A percentile compares a stretch with the other conserved stretches of the same genome.
These are phyloP conservation scores for Mucor ambiguus DNA, from an alignment of 371 early-diverging fungal genomes.

Conservation along the genomic window DNA sequence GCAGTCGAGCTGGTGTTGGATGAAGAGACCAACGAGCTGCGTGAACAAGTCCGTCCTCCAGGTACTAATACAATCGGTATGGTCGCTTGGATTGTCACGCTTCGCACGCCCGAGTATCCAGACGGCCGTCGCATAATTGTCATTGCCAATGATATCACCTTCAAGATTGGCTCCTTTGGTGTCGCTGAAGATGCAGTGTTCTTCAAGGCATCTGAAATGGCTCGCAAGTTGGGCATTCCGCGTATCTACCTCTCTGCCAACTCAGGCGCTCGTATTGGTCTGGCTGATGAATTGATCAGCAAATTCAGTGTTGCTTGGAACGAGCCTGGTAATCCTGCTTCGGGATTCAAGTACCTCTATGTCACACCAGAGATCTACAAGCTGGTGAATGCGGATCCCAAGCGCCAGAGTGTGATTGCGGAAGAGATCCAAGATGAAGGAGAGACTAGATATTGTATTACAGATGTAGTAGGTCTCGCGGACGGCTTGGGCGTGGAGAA, in stretches of 20 bases:
- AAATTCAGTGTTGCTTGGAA: constrained; percentile 90
- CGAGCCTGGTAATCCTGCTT: constrained; percentile 74
- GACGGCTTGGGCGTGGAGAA: constrained; percentile 99
- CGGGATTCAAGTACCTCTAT: constrained; percentile 95
- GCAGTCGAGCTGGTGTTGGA: constrained; percentile 89
- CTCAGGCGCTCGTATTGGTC: constrained; percentile 98
- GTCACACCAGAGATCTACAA: constrained; percentile 76
- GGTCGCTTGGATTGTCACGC: constrained; percentile 93
- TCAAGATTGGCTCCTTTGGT: constrained; percentile 98
- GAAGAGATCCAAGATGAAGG: constrained; percentile 72
- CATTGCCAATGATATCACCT: constrained; percentile 98
- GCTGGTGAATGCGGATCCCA: constrained; percentile 58
- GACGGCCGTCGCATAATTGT: constrained; percentile 87
- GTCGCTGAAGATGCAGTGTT: constrained; percentile 94
- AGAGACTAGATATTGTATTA: constrained; percentile 82
- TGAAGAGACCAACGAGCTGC: constrained; percentile 69
- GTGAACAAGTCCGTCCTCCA: constrained; percentile 80
- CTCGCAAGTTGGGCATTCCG: constrained; percentile 86
- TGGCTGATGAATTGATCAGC: constrained; percentile 90
- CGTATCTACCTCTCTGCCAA: constrained; percentile 98
- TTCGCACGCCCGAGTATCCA: constrained; percentile 95
- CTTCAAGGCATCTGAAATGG: constrained; percentile 88
- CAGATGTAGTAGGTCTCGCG: constrained; percentile 86
- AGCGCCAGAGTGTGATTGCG: constrained; percentile 59
- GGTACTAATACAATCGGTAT: constrained; percentile 95